These are phyloP conservation scores for Ascoidea asiatica DNA, from an alignment of 805 yeast genomes.

Conservation along the genomic window DNA sequence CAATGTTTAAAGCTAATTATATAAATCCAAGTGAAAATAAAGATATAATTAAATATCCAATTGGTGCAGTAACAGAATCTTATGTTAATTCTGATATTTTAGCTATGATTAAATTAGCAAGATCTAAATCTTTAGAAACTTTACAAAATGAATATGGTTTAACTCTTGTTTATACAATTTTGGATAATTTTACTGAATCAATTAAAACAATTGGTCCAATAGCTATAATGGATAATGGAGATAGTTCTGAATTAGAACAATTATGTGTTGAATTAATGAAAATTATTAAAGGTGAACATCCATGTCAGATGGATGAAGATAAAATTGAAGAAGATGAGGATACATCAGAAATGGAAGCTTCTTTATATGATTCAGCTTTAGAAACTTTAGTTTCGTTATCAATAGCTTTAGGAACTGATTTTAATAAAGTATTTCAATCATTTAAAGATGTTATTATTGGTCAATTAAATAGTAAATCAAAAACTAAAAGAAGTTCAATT, in stretches of 20 bases:
- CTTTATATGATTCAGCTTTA: conserved; percentile 70
- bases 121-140: conserved; percentile 48
- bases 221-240: conserved; percentile 48
- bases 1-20: conserved; percentile 42
- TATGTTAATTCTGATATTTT: conserved; percentile 46
- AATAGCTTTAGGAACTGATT: conserved; percentile 65
- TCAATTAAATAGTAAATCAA: conserved; percentile 47
- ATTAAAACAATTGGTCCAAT: conserved; percentile 60
- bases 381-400: conserved; percentile 77
- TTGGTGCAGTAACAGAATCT: conserved; percentile 48
- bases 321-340: conserved; percentile 43
- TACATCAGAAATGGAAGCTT: conserved; percentile 46
- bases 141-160: conserved; percentile 76
- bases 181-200: conserved; percentile 62
- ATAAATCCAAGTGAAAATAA: conserved; percentile 22
- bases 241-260: conserved; percentile 44
- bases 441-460: conserved; percentile 52
- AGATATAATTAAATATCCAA: conserved; percentile 28
- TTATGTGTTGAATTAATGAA: conserved; percentile 61
- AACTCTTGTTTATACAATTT: conserved; percentile 63
- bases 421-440: conserved; percentile 54
- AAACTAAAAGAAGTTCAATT: conserved; percentile 67
- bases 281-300: conserved; percentile 70
- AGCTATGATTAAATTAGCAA: conserved; percentile 48
- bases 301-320: conserved; percentile 63